Conservation (phyloP, 2,329 filamentous ascomycete genomes). For the Cladosporium austrohemisphaericum region DNA sequence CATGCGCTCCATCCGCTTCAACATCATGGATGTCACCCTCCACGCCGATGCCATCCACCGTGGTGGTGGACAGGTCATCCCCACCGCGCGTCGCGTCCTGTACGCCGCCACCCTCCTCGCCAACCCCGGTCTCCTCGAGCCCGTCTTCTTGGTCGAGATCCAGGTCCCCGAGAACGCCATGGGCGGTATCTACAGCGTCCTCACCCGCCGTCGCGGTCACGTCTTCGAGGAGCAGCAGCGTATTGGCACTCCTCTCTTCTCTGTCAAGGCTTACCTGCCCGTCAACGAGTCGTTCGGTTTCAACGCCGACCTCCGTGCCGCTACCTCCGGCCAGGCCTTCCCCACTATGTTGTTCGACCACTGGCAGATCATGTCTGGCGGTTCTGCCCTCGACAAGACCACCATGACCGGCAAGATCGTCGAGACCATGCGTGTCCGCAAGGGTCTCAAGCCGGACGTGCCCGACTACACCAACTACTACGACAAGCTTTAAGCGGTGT, state of each 20-base stretch:
- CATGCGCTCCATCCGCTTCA: conserved; percentile 95
- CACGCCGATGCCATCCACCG: conserved; percentile 99
- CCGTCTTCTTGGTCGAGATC: conserved; percentile 98
- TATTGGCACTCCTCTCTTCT: conserved; percentile 98
- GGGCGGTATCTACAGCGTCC: conserved; percentile 99
- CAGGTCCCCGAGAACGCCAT: conserved; percentile 97
- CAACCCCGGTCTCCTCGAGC: conserved; percentile 87
- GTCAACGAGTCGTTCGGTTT: conserved; percentile 99
- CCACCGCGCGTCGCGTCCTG: conserved; percentile 93
- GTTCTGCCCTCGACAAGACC: conserved; percentile 78
- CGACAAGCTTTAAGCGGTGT: conserved; percentile 33
- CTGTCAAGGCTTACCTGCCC: conserved; percentile 94
- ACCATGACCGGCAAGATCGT: conserved; percentile 82
- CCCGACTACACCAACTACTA: conserved; percentile 79
- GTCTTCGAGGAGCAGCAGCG: conserved; percentile 98
- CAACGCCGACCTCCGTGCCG: conserved; percentile 91
- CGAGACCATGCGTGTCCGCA: conserved; percentile 91
- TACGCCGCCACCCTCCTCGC: conserved; percentile 90
- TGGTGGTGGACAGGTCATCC: conserved; percentile 98
- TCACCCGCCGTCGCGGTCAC: conserved; percentile 96
- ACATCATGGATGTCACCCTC: conserved; percentile 98
- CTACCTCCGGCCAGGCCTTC: conserved; percentile 97
- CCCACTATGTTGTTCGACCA: conserved; percentile 98
- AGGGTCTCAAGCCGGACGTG: conserved; percentile 97
- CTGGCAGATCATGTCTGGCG: conserved; percentile 94